Evolutionary conservation across 805 yeast genomes (phyloP), one percentile per base, ranked within the genome.

Genomic region (Nakazawaea ernobii): DNA sequence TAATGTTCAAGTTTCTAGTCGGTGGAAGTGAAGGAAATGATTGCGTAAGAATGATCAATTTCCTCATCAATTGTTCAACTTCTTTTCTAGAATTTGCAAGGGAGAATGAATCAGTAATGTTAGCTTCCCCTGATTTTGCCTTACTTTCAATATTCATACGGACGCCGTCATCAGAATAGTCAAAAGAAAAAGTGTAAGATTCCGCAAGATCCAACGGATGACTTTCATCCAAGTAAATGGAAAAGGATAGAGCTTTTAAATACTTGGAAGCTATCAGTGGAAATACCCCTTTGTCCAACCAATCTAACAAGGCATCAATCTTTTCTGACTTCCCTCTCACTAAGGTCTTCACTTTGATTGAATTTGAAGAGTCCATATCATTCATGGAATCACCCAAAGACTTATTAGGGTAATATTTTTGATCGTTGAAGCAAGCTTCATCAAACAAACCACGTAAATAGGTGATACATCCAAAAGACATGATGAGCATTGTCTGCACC

Each of bases 401-500:
- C 40, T 65, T 65, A 17, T 60, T 63, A 1, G 73, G 72, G 4
- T 68, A 67, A 57, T 74, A 74, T 33, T 66, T 57, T 48, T 70
- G 73, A 53, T 79, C 83, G 27, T 65, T 65, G 56, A 76, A 81
- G 54, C 67, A 69, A 10, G 70, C 75, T 51, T 80, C 84, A 7
- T 77, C 76, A 50, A 81, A 80, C 17, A 81, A 60, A 1, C 82
- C 80, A 49, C 86, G 65, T 13, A 80, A 59, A 53, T 70, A 81
- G 1, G 82, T 73, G 27, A 81, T 62, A 54, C 84, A 78, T 1
- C 84, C 81, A 53, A 80, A 66, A 0, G 82, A 70, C 70, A 77
- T 75, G 0, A 69, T 59, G 14, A 80, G 52, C 60, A 78, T 66
- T 1, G 79, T 68, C 45, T 76, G 71, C 6, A 79, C 63, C 46